Evolutionary conservation across 495 filamentous ascomycete genomes (phyloP).

Genomic region (Gamarada debralockiae): DNA sequence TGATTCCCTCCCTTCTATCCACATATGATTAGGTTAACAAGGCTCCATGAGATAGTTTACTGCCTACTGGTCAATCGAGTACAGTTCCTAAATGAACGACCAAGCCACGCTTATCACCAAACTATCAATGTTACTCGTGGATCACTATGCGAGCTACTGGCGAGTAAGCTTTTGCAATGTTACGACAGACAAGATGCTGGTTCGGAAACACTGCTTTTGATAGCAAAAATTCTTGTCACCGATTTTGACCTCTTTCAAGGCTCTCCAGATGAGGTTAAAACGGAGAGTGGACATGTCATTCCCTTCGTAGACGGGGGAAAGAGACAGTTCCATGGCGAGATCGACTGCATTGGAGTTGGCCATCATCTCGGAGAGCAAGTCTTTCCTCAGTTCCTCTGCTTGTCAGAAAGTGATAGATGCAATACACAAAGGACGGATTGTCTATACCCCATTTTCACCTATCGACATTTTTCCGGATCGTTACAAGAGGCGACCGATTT

Average conservation of each 20-base stretch:
- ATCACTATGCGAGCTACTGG: constrained; percentile 61
- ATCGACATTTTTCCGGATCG: constrained; percentile 67
- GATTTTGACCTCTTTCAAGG: constrained; percentile 64
- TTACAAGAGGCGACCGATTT: constrained; percentile 66
- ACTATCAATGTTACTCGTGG: constrained; percentile 63
- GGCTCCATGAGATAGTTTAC: constrained; percentile 39
- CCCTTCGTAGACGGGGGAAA: constrained; percentile 39
- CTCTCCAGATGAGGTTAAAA: constrained; percentile 51
- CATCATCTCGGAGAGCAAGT: constrained; percentile 61
- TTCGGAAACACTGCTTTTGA: constrained; percentile 50
- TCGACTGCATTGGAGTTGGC: constrained; percentile 64
- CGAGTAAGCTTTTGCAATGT: constrained; percentile 55
- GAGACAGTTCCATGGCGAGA: constrained; percentile 50
- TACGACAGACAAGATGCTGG: constrained; percentile 62
- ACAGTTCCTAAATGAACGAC: constrained; percentile 63
- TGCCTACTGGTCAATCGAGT: constrained; percentile 66
- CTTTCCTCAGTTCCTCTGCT: constrained; percentile 59
- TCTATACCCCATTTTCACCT: constrained; percentile 64
- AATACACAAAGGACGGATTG: constrained; percentile 58
- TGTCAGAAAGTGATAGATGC: constrained; percentile 65
- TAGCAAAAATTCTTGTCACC: constrained; percentile 65
- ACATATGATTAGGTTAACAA: no score
- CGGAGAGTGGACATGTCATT: constrained; percentile 34
- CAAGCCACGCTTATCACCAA: constrained; percentile 58
- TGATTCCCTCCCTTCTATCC: no score